Evolutionary conservation across 2,329 filamentous ascomycete genomes (phyloP), one percentile per base, ranked within the genome.

Genomic region (Epichloe glyceriae): DNA sequence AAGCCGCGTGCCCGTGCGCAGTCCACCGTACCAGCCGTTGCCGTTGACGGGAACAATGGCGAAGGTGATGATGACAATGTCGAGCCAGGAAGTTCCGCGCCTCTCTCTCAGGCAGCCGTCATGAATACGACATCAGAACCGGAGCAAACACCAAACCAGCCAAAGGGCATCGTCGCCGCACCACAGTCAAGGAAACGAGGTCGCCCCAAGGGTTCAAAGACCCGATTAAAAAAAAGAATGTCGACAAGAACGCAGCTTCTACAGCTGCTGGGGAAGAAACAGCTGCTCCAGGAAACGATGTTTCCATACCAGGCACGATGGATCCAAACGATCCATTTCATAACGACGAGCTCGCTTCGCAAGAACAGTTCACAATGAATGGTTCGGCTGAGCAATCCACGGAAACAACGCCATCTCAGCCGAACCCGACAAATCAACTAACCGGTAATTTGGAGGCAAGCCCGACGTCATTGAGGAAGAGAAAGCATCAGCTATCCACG

Each of bases 151-250:
- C 41, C 12, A 44, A 54, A 35, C 54, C 53, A 56, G 14, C 49
- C 55, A n/a, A 57, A 54, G 33, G 48, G 53, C 5, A 41, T 55
- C 11, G 55, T 43, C 39, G 59, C 58, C 19, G 38, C 30, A 58
- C 60, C 14, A 53, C 57, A 17, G 55, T 56, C 11, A 65, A 61
- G 48, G 30, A 67, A 65, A 50, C 61, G 62, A 53, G 66, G 68
- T 8, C 65, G 72, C 39, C 68, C 74, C 1, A 76, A 72, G 51
- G 72, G 72, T 0, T 72, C 72, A 14, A 73, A 69, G 53, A 72
- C 70, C 49, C 69, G 70, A 33, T n/a, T n/a, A 60, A 15, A 72
- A 65, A 62, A 7, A 55, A 35, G 30, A 20, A 11, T 4, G 26
- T 5, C 15, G 41, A 45, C 22, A n/a, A 33, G 22, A 46, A 46